Conservation (phyloP, 108 stramenopile genomes). For the Conticribra guillardii region DNA sequence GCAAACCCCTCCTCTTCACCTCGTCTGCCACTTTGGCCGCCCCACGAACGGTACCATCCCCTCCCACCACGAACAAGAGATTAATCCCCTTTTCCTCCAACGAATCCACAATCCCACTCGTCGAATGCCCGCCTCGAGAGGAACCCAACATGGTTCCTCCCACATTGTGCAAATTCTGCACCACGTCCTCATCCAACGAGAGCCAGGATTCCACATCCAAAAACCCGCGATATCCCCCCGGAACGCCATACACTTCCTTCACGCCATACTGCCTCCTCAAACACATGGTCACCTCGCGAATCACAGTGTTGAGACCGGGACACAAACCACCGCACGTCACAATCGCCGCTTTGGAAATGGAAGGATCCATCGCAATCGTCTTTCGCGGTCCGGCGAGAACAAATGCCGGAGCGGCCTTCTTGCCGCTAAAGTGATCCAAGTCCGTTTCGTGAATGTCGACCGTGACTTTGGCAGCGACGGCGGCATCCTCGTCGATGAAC, state of each 20-base stretch:
- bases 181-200: conserved; percentile 31
- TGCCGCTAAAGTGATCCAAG: conserved; percentile 27
- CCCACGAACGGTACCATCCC: conserved; percentile 91
- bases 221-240: conserved; percentile 82
- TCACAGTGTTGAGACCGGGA: conserved; percentile 85
- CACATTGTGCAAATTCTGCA: conserved; percentile 72
- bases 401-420: conserved; percentile 31
- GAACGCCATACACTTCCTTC: conserved; percentile 66
- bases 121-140: conserved; percentile 81
- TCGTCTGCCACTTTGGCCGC: conserved; percentile 60
- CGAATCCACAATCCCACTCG: conserved; percentile 61
- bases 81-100: conserved; percentile 51
- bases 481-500: conserved; percentile 35
- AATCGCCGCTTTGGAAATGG: conserved; percentile 56
- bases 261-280: conserved; percentile 64
- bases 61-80: conserved; percentile 83
- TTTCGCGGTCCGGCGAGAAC: conserved; percentile 53
- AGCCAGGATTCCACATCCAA: conserved; percentile 16
- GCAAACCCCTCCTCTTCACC: conserved; percentile 42
- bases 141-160: conserved; percentile 84
- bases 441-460: conserved; percentile 31
- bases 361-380: conserved; percentile 51
- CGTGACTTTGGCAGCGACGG: conserved; percentile 32
- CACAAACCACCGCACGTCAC: conserved; percentile 54
- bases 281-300: conserved; percentile 72